Percentiles rank a stretch among this genome's conserved stretches.
Evolutionary conservation across 2,329 filamentous ascomycete genomes (phyloP).

Genomic region (Colletotrichum gloeosporioides): DNA sequence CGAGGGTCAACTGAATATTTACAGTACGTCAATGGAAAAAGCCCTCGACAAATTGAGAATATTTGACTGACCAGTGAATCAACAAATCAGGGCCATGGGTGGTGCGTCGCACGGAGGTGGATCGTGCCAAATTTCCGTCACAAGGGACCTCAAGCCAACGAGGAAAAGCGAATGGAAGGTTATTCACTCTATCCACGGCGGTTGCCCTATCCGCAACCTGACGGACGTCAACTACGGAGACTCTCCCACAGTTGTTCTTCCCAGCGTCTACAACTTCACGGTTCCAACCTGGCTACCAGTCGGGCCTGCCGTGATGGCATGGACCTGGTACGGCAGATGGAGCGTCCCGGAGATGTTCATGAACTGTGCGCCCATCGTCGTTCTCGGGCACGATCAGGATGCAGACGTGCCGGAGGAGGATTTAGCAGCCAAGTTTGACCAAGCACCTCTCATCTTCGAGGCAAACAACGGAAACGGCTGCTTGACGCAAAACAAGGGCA

Average conservation of each 20-base stretch:
- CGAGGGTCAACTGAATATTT: background rate
- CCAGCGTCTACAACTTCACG: background rate
- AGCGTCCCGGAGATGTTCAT: background rate
- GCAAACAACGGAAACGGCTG: background rate
- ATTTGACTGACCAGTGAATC: background rate
- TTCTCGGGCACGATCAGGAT: background rate
- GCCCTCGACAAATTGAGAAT: rapidly evolving
- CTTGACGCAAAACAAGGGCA: background rate
- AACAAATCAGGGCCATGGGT: background rate
- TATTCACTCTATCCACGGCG: background rate
- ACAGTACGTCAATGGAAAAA: background rate
- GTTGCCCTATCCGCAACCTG: background rate
- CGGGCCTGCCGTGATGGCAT: background rate
- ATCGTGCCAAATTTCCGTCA: background rate
- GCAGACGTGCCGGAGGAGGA: background rate
- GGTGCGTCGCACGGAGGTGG: background rate
- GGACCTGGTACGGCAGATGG: background rate
- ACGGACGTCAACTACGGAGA: background rate
- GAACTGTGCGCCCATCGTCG: background rate
- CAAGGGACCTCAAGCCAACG: background rate
- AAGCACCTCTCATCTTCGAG: background rate
- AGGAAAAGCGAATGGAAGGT: background rate
- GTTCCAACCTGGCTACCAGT: background rate
- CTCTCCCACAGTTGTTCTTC: background rate
- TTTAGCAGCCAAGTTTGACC: background rate